Conservation (phyloP, 2,329 filamentous ascomycete genomes). For the Hypoxylon sp. region DNA sequence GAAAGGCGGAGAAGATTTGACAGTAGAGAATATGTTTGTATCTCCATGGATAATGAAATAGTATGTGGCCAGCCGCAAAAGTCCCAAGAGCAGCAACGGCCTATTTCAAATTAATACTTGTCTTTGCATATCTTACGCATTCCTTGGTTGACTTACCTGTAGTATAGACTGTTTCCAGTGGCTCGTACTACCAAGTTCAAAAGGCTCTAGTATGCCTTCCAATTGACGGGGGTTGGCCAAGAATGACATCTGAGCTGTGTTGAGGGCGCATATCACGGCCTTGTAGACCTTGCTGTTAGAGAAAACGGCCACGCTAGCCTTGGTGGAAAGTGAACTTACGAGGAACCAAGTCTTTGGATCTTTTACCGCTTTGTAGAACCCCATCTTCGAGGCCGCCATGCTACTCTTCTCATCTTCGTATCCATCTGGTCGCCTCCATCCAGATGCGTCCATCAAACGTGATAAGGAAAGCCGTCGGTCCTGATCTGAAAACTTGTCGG, state of each 20-base stretch:
- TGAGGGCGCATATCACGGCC: slow-evolving; percentile 1
- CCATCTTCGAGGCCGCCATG: not conserved
- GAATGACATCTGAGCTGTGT: not conserved
- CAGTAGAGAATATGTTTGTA: too few relatives aligned
- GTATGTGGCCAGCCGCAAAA: too few relatives aligned
- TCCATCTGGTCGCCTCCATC: not conserved
- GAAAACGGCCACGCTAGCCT: not conserved
- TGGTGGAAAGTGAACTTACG: not conserved
- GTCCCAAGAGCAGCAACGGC: too few relatives aligned
- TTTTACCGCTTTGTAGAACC: not conserved
- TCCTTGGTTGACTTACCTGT: not conserved
- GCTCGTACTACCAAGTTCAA: too few relatives aligned
- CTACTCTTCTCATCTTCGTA: slow-evolving; percentile 5
- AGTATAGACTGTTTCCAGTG: too few relatives aligned
- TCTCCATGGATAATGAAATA: too few relatives aligned
- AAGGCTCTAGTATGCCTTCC: not conserved
- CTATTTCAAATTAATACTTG: too few relatives aligned
- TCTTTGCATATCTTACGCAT: too few relatives aligned
- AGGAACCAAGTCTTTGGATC: slow-evolving; percentile 11
- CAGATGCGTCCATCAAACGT: slow-evolving; percentile 6
- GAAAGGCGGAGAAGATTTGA: too few relatives aligned
- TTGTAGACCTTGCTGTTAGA: not conserved
- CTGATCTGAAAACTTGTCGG: not conserved
- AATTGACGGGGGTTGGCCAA: not conserved
- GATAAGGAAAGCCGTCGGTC: slow-evolving; percentile 5